Conservation (phyloP, 257 asterid species). For the Nemophila menziesii region DNA sequence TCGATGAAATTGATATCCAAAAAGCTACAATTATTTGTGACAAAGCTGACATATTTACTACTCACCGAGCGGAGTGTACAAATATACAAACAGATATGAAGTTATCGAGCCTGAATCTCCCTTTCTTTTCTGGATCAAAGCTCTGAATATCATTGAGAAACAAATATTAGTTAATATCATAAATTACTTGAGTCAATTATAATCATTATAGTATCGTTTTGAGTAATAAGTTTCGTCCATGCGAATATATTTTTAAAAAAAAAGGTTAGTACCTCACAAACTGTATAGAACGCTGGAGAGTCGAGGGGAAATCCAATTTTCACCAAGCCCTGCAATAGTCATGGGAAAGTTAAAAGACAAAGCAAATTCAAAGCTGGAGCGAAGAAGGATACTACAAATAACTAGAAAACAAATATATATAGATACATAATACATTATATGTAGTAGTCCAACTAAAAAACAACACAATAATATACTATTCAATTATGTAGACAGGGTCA, state of each 20-base stretch:
- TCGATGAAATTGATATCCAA: too few species aligned
- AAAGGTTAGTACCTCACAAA: constrained; percentile 91
- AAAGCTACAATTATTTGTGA: too few species aligned
- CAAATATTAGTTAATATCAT: neutral
- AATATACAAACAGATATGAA: constrained; percentile 71
- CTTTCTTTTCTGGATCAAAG: constrained; percentile 55
- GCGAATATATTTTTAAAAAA: too few species aligned
- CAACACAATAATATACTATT: neutral
- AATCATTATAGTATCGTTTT: too few species aligned
- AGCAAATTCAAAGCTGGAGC: neutral
- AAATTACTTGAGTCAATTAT: too few species aligned
- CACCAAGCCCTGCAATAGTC: constrained; percentile 47
- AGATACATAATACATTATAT: too few species aligned
- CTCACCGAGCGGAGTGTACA: constrained; percentile 66
- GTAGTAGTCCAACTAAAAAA: neutral
- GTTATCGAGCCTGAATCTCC: constrained; percentile 63
- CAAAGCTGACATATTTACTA: too few species aligned
- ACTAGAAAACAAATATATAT: too few species aligned
- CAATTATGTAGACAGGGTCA: neutral
- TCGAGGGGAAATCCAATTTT: constrained; percentile 61
- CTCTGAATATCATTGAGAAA: constrained; percentile 34
- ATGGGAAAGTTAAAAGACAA: constrained; percentile 2
- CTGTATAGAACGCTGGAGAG: constrained; percentile 76
- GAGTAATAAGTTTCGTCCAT: too few species aligned
- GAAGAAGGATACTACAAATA: neutral